Evolutionary conservation across 148 eudicot species (phyloP), one percentile per base, ranked within the genome.

Genomic region (Fagopyrum homotropicum): DNA sequence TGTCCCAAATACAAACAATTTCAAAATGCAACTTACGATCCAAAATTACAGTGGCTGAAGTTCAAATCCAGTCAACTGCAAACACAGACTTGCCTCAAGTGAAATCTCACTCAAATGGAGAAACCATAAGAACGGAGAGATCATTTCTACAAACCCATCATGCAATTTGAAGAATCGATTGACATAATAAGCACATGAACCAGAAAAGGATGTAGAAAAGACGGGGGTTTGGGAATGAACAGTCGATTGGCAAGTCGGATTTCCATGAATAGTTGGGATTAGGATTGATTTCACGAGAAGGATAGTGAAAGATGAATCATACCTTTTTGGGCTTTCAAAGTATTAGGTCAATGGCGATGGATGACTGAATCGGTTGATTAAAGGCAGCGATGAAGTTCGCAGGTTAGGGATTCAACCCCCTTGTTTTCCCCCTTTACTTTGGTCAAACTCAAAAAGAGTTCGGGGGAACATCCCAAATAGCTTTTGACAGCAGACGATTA

Each of bases 231-330:
- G 40, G 46, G 17, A 35, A 11, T 40, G 16, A 66, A 43, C 17
- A 66, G 4, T 45, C 71, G 46, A 66, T 66, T 66, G 66, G 71
- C 17, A 35, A 43, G 47, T 40, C 46, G 47, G 43, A 1, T 61
- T 66, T 12, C 45, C 45, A 66, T 40, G 40, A 35, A 40, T 12
- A 5, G 46, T 7, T 66, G 4, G 46, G 47, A 40, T 66, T 66
- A 66, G 46, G 45, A 16, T 43, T 35, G 71, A 66, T 40, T 66
- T 40, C 17, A 15, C 19, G 71, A 40, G 71, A 66, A 12, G 8
- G 71, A 66, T 66, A 40, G 19, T 43, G 71, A 66, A 14, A 66
- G 71, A 19, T 12, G 71, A 40, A 66, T 40, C 45, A 46, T 43
- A 66, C 71, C 71, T 66, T 43, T 59, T 8, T 5, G 61, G 26